Evolutionary conservation across 345 rosid genomes (phyloP).

Genomic region (Adansonia digitata): DNA sequence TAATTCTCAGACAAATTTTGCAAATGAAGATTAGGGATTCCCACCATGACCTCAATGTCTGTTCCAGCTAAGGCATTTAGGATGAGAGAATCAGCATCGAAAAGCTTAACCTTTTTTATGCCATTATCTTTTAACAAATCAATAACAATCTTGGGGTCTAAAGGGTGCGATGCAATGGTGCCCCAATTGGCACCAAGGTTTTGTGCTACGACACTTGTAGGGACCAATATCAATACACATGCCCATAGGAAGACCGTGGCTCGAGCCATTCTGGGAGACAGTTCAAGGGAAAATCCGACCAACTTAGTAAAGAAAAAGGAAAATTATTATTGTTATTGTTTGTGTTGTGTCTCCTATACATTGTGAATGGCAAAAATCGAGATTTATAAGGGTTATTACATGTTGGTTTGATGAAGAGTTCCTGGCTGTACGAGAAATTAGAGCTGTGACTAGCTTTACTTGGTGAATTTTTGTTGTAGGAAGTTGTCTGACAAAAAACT

Average conservation of each 20-base stretch:
- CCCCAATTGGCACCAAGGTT: conserved; percentile 86
- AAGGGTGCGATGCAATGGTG: conserved; percentile 50
- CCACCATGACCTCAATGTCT: conserved; percentile 68
- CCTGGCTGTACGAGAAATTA: neutral
- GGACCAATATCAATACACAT: conserved; percentile 13
- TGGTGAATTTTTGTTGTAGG: neutral
- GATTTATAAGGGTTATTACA: neutral
- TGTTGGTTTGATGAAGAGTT: neutral
- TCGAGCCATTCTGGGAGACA: too few relatives aligned
- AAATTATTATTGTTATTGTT: neutral
- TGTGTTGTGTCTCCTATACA: too few relatives aligned
- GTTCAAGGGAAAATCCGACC: neutral
- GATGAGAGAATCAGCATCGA: conserved; percentile 48
- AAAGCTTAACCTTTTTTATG: conserved; percentile 61
- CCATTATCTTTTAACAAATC: conserved; percentile 63
- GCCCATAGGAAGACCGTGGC: conserved; percentile 18
- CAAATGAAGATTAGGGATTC: conserved; percentile 63
- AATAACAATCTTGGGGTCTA: conserved; percentile 52
- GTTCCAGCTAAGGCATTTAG: conserved; percentile 41
- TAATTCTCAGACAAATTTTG: conserved; percentile 24
- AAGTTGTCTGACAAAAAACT: neutral
- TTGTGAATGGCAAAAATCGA: neutral
- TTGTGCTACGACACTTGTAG: conserved; percentile 23
- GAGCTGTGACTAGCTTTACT: neutral
- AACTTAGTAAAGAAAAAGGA: neutral